A percentile compares a stretch with the other conserved stretches of the same genome.
phyloP scores from a whole-genome alignment of 1,284 basidiomycete genomes.

The Apiotrichum gracile region DNA sequence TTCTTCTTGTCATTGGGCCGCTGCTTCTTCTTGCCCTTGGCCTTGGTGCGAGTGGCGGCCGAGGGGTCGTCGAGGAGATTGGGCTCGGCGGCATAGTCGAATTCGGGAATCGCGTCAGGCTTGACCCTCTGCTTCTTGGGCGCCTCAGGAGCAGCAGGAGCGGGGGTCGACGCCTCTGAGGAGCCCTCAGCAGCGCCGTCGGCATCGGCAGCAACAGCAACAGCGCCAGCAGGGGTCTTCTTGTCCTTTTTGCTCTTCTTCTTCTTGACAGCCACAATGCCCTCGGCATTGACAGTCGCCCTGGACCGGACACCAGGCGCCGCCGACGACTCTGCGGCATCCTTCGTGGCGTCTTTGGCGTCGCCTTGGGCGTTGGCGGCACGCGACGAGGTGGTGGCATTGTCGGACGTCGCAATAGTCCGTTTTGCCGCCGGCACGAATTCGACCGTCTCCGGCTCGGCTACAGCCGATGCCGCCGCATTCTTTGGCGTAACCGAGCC shows the following conservation, averaged over 20 bases:
- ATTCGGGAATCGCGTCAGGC: constrained; percentile 51
- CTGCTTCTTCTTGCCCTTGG: constrained; percentile 32
- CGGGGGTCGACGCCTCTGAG: neutral
- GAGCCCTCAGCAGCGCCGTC: neutral
- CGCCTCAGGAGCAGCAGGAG: constrained; percentile 9
- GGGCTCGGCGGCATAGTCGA: constrained; percentile 67
- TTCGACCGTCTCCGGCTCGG: constrained; percentile 57
- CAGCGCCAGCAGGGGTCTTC: neutral
- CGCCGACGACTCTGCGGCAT: no score
- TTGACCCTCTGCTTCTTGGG: constrained; percentile 24
- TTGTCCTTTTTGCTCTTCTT: constrained; percentile 20
- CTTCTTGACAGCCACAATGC: constrained; percentile 35
- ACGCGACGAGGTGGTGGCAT: neutral
- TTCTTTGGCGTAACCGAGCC: neutral
- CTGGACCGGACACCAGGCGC: no score
- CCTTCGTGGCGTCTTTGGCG: neutral
- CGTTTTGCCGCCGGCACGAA: constrained; percentile 55
- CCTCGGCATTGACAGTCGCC: constrained; percentile 15
- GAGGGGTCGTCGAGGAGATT: constrained; percentile 64
- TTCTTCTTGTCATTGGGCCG: constrained; percentile 6
- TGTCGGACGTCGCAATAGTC: constrained; percentile 32
- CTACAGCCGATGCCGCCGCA: neutral
- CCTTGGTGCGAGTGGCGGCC: constrained; percentile 6
- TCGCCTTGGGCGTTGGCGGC: neutral
- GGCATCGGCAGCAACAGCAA: neutral